These are phyloP conservation scores for Solanum hybrid DNA, from an alignment of 305 asterid species.

Conservation along the genomic window DNA sequence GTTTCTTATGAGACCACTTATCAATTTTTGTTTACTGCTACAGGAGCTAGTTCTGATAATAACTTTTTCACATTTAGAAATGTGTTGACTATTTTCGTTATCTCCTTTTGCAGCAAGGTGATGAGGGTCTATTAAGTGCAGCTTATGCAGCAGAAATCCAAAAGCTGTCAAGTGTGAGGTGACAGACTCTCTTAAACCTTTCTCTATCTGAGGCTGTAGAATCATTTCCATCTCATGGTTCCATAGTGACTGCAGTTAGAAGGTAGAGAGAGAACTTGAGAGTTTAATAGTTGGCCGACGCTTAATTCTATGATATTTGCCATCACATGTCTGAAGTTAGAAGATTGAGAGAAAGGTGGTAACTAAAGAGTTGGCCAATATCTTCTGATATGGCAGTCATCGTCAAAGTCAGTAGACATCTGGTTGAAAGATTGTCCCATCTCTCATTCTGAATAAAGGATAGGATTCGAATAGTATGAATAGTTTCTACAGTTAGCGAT, in stretches of 20 bases:
- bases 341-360: background rate
- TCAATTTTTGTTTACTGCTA: background rate
- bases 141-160: conserved; percentile 37
- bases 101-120: conserved; percentile 32
- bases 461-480: background rate
- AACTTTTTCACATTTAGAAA: background rate
- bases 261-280: background rate
- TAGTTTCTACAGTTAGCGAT: background rate
- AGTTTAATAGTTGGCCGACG: background rate
- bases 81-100: background rate
- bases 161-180: conserved; percentile 39
- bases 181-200: conserved; percentile 6
- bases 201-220: background rate
- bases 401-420: background rate
- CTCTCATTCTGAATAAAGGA: background rate
- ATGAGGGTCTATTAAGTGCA: conserved; percentile 34
- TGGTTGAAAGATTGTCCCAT: background rate
- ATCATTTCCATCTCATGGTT: conserved; percentile 7
- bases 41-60: background rate
- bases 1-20: background rate
- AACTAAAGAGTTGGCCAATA: background rate
- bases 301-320: background rate
- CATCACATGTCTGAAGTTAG: background rate
- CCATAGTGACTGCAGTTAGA: background rate
- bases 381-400: background rate